Conservation (phyloP, 2,329 filamentous ascomycete genomes). For the Hypomyces rosellus region DNA sequence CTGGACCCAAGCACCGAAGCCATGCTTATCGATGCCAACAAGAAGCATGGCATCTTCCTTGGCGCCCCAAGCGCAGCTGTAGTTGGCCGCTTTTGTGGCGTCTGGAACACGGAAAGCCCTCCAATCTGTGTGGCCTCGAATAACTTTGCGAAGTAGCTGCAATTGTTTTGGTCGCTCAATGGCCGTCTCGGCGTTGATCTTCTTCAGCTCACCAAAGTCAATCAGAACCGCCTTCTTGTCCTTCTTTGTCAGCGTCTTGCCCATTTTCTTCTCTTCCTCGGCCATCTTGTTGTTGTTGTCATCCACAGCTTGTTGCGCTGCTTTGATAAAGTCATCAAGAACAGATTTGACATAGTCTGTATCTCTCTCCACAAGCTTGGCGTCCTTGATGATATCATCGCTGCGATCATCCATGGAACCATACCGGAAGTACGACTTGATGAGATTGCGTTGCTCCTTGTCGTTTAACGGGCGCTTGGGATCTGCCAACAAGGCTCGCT, state of each 20-base stretch:
- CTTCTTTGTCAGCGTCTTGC: conserved; percentile 86
- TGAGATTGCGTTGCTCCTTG: conserved; percentile 87
- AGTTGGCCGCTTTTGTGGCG: conserved; percentile 85
- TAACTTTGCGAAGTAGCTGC: conserved; percentile 71
- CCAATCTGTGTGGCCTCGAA: conserved; percentile 61
- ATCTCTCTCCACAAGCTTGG: conserved; percentile 77
- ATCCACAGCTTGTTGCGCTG: conserved; percentile 53
- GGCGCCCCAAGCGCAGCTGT: conserved; percentile 86
- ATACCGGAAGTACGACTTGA: conserved; percentile 84
- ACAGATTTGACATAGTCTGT: conserved; percentile 69
- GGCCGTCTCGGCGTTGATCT: conserved; percentile 92
- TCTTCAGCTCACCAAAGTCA: conserved; percentile 87
- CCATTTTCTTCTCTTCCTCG: conserved; percentile 73
- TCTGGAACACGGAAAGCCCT: conserved; percentile 80
- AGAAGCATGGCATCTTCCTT: conserved; percentile 96
- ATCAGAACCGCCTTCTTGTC: conserved; percentile 96
- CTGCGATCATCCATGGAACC: conserved; percentile 84
- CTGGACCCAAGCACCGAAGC: conserved; percentile 90
- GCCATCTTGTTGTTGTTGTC: conserved; percentile 66
- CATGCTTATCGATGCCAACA: conserved; percentile 85
- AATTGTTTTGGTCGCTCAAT: conserved; percentile 87
- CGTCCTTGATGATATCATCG: conserved; percentile 81
- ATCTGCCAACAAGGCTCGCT: conserved; percentile 67
- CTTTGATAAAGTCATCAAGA: conserved; percentile 64
- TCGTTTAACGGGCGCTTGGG: conserved; percentile 85